Percentiles rank a stretch among this genome's conserved stretches.
phyloP scores from a whole-genome alignment of 2,329 filamentous ascomycete species.

The Xylaria sp. region DNA sequence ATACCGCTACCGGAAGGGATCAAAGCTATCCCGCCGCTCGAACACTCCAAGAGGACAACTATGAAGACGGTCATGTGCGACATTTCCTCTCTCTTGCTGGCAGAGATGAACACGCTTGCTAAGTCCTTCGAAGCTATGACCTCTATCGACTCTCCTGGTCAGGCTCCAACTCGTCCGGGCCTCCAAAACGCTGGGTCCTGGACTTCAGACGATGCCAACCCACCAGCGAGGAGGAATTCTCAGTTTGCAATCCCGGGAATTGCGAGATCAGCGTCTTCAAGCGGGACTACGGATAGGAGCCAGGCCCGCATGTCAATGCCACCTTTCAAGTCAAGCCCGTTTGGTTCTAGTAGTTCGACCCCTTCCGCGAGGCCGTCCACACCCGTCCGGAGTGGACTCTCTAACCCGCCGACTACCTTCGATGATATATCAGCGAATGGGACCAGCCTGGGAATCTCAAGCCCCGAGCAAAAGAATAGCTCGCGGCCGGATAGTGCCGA shows the following conservation, averaged over 20 bases:
- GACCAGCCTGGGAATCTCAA: conserved; percentile 52
- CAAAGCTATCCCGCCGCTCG: conserved; percentile 73
- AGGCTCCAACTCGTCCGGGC: conserved; percentile 56
- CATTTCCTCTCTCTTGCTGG: conserved; percentile 77
- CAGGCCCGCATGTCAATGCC: conserved; percentile 86
- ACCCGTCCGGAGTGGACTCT: conserved; percentile 60
- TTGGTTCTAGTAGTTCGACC: conserved; percentile 59
- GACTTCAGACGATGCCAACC: conserved; percentile 56
- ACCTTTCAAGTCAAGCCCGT: conserved; percentile 59
- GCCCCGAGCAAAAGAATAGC: conserved; percentile 54
- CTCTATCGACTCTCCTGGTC: conserved; percentile 80
- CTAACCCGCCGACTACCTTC: conserved; percentile 61
- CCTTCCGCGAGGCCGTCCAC: conserved; percentile 62
- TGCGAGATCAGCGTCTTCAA: conserved; percentile 65
- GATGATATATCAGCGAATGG: conserved; percentile 57
- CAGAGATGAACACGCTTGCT: conserved; percentile 79
- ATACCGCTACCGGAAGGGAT: conserved; percentile 74
- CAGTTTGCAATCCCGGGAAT: conserved; percentile 61
- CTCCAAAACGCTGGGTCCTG: conserved; percentile 56
- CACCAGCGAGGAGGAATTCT: conserved; percentile 63
- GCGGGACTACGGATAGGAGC: conserved; percentile 66
- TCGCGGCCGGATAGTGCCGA: conserved; percentile 56
- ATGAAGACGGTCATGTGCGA: conserved; percentile 85
- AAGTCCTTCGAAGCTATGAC: conserved; percentile 78
- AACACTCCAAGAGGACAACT: conserved; percentile 78